Base-by-base conservation (phyloP, 2,329 filamentous ascomycete species). In the Oidium heveae region DNA sequence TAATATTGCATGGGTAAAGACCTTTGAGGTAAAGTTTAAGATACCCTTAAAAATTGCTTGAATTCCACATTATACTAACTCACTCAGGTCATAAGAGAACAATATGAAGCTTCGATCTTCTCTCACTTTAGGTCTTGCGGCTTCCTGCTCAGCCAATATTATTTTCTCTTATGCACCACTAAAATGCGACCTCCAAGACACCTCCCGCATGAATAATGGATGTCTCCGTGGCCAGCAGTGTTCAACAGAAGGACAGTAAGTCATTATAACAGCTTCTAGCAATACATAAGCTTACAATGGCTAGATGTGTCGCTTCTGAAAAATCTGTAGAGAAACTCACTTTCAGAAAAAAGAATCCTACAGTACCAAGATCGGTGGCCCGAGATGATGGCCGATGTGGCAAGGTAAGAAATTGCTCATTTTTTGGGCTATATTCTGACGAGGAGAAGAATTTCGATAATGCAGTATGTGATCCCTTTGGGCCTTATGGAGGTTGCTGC, bases 151-250 rank as follows among this genome's bases (percentile, higher is more conserved):
- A 6, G 71, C 70, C 54, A 74, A 74, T 61, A 73, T 74, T 61
- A 68, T 70, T 57, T 72, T 73, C 62, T 61, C 64, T 39, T 68
- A 68, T 64, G 68, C 71, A 10, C 66, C 70, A 52, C 67, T 72
- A 20, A 66, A 57, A 3, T 74, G 72, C 62, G 61, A 68, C 53
- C 59, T 60, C 55, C 59, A 41, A 16, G 59, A 59, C 54, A 41
- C 54, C 0, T 54, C 60, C 10, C 13, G 15, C 10, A 61, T 64
- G 51, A 63, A 65, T 53, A 56, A 63, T 57, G 63, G 63, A 10
- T 65, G 63, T 58, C 60, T 65, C 32, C 59, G 59, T 41, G 63
- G 63, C 33, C 63, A 65, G 53, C 49, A 57, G 12, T 65, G 63
- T 51, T 59, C 54, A 9, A 50, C 58, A 2, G 33, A 58, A 49